Conservation (phyloP, 2,329 filamentous ascomycete species). For the Colletotrichum sp. region DNA sequence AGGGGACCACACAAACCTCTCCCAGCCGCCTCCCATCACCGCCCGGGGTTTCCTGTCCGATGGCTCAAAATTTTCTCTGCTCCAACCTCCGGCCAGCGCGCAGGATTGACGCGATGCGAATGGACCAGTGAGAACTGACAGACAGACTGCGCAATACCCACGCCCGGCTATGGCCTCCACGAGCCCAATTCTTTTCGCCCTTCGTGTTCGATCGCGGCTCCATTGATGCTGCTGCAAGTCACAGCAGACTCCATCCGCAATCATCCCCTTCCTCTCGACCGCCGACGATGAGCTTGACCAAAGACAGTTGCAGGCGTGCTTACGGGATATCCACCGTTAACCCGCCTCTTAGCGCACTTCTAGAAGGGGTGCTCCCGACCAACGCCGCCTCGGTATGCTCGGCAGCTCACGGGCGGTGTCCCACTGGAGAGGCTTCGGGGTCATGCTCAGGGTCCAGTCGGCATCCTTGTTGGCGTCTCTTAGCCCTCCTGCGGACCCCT, state of each 20-base stretch:
- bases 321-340: background rate
- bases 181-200: background rate
- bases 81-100: background rate
- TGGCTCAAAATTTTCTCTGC: background rate
- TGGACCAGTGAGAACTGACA: background rate
- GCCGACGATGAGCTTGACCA: background rate
- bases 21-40: background rate
- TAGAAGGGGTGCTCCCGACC: background rate
- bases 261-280: background rate
- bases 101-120: background rate
- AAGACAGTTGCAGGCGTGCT: background rate
- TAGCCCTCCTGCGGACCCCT: background rate
- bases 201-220: background rate
- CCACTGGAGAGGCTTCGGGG: conserved; percentile 8
- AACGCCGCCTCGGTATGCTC: conserved; percentile 6
- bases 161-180: background rate
- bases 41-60: background rate
- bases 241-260: background rate
- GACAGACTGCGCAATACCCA: background rate
- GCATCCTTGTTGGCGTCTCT: background rate
- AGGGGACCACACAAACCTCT: background rate
- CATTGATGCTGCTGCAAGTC: background rate
- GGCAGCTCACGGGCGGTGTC: conserved; percentile 1
- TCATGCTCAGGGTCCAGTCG: conserved; percentile 8
- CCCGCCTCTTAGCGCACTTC: background rate